Evolutionary conservation across 208 protist genomes (phyloP).

Genomic region (Wallacemonas rigidus): DNA sequence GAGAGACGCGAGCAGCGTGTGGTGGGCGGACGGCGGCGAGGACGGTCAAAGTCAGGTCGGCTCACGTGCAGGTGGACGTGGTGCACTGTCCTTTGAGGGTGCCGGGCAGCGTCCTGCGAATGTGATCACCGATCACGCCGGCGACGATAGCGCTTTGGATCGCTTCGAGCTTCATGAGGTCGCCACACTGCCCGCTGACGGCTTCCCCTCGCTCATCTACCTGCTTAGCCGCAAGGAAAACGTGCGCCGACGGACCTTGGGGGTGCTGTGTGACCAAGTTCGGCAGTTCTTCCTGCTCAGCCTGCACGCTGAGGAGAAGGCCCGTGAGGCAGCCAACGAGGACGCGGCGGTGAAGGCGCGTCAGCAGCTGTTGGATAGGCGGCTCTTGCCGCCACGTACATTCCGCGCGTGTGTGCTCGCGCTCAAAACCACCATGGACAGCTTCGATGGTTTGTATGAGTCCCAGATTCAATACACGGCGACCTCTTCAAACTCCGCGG

Average conservation of each 20-base stretch:
- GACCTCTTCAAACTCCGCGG: too few species aligned
- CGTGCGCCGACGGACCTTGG: not conserved
- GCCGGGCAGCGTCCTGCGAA: not conserved
- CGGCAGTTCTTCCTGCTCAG: constrained; percentile 12
- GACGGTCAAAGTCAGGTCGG: not conserved
- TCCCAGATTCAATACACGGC: not conserved
- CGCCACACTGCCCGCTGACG: constrained; percentile 43
- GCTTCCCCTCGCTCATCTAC: constrained; percentile 49
- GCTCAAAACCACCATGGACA: constrained; percentile 18
- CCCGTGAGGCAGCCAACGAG: not conserved
- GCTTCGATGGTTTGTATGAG: constrained; percentile 12
- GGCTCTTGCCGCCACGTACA: constrained; percentile 3
- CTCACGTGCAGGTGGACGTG: not conserved
- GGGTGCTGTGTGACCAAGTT: constrained; percentile 9
- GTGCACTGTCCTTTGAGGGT: not conserved
- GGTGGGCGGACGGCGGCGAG: not conserved
- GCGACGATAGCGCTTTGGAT: constrained; percentile 17
- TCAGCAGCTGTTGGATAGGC: not conserved
- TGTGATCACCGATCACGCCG: constrained; percentile 1
- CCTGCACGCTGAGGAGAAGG: not conserved
- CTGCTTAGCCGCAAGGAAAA: constrained; percentile 24
- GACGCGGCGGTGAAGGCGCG: not conserved
- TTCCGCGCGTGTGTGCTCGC: constrained; percentile 17
- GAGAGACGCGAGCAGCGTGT: constrained; percentile 6
- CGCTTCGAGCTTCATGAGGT: constrained; percentile 31